Conservation (phyloP, 2,329 filamentous ascomycete species). For the Ceratocystis eucalypticola region DNA sequence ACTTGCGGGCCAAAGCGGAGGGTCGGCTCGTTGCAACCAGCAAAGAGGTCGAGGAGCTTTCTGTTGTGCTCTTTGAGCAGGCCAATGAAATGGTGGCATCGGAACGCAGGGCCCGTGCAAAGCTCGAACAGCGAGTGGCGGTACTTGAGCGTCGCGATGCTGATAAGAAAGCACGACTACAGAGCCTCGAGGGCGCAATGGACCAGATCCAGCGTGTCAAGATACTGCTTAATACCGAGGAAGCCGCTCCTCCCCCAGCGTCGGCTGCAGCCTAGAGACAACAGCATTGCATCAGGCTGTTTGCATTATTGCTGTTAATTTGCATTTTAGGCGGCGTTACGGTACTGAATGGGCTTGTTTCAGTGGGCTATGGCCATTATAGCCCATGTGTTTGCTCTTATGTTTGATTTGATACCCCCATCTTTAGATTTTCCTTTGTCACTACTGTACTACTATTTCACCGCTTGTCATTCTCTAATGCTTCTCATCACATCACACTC, state of each 20-base stretch:
- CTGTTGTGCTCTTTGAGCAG: conserved; percentile 61
- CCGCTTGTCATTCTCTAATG: neutral
- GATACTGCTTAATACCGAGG: conserved; percentile 38
- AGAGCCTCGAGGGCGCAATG: conserved; percentile 57
- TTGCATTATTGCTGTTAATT: neutral
- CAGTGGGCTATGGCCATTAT: neutral
- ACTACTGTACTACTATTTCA: neutral
- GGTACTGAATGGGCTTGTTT: neutral
- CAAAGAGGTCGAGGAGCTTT: conserved; percentile 66
- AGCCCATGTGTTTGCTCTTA: neutral
- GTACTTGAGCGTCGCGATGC: conserved; percentile 55
- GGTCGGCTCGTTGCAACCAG: conserved; percentile 51
- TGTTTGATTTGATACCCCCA: conserved; percentile 6
- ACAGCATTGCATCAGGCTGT: neutral
- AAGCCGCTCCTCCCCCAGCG: neutral
- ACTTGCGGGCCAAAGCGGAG: conserved; percentile 55
- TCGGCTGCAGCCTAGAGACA: conserved; percentile 18
- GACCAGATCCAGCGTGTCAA: conserved; percentile 57
- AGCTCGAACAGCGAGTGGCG: conserved; percentile 55
- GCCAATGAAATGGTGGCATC: conserved; percentile 78
- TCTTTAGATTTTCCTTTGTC: conserved; percentile 10
- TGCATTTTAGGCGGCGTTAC: neutral
- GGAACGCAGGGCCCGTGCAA: conserved; percentile 57
- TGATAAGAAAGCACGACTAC: conserved; percentile 56
- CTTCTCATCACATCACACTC: neutral